phyloP scores from a whole-genome alignment of 1,139 yeast species.

The Debaryomyces subglobosus region DNA sequence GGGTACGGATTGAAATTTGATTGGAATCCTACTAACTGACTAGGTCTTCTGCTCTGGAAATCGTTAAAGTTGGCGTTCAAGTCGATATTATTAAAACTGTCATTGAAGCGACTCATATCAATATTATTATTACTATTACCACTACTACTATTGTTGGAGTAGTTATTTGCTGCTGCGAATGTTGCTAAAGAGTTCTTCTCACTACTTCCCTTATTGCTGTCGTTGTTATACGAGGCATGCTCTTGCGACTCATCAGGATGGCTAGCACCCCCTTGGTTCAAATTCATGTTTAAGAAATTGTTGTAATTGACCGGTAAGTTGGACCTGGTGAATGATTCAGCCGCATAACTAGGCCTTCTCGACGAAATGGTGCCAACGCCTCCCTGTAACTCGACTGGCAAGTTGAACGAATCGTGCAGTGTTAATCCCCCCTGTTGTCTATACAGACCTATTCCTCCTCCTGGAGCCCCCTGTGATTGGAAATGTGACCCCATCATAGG shows the following conservation, averaged over 20 bases:
- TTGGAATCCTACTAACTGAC: conserved; percentile 42
- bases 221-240: conserved; percentile 27
- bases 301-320: conserved; percentile 7
- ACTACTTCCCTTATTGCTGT: conserved; percentile 15
- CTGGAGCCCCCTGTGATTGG: not conserved
- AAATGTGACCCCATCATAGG: conserved; percentile 1
- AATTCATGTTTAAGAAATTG: conserved; percentile 5
- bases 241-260: conserved; percentile 19
- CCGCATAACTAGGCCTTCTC: conserved; percentile 67
- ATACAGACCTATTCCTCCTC: not conserved
- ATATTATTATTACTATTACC: conserved; percentile 12
- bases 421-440: not conserved
- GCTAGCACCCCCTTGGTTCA: conserved; percentile 2
- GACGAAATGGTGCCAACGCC: conserved; percentile 64
- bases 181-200: conserved; percentile 32
- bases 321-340: conserved; percentile 56
- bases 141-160: conserved; percentile 12
- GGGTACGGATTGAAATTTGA: conserved; percentile 1
- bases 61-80: conserved; percentile 42
- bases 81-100: conserved; percentile 38
- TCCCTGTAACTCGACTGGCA: conserved; percentile 65
- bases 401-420: conserved; percentile 36
- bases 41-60: conserved; percentile 49
- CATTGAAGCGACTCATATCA: conserved; percentile 34
- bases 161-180: conserved; percentile 29